Evolutionary conservation across 306 rosid genomes (phyloP), one percentile per base, ranked within the genome.

Genomic region (Dalbergia cultrata): DNA sequence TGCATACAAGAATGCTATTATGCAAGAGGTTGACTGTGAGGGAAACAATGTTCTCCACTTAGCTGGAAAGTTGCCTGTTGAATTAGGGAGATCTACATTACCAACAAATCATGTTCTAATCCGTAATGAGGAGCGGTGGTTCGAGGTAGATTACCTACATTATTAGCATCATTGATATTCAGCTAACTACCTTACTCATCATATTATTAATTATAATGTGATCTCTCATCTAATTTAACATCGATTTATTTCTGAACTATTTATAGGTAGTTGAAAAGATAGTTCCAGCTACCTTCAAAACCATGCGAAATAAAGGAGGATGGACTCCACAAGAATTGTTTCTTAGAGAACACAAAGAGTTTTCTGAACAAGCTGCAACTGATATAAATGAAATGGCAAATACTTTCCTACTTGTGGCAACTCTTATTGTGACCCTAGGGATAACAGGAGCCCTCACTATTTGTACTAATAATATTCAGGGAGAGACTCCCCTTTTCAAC

Each of bases 11-110:
- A 66, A 75, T 61, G 18, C 33, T 54, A 5, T 75, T 9, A 18
- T 61, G 41, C 70, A 35, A 9, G 2, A 1, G 13, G 16, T 21
- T 13, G 79, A 75, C 9, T 0, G 1, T 5, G 31, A 75, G 0
- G 18, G 58, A 8, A 43, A 75, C 58, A 75, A 44, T 39, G 50
- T 75, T 50, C 60, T 75, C 2, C 79, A 75, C 47, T 75, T 75
- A 45, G 70, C 70, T 26, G 79, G 47, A n/a, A 7, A 9, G 31
- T 43, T 22, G 33, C 45, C 43, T n/a, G 11, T 44, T 7, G 18
- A 62, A 13, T 26, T 26, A 26, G 47, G 17, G 26, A 75, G 34
- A 44, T 43, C 61, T 31, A 60, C 60, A 11, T 50, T 18, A 13
- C n/a, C 31, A 26, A 0, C 5, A 8, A 8, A 13, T 14, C 57